Evolutionary conservation across 2,329 filamentous ascomycete genomes (phyloP).

Genomic region (Blastomyces percursus): DNA sequence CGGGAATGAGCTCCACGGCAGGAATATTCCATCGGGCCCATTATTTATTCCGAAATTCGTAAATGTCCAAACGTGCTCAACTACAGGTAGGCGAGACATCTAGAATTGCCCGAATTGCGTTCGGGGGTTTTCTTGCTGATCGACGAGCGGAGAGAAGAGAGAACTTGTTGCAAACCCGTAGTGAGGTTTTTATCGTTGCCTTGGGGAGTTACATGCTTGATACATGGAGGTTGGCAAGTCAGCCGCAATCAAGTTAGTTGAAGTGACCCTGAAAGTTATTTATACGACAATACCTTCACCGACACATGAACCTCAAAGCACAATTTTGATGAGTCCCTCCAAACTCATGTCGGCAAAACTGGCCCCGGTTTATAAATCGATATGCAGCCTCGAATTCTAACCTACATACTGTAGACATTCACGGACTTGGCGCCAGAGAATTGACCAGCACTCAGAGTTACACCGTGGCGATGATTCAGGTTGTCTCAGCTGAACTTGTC

Average conservation of each 20-base stretch:
- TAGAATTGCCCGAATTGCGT: background rate
- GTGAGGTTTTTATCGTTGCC: background rate
- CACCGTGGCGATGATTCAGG: background rate
- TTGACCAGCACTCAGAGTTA: background rate
- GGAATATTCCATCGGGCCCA: background rate
- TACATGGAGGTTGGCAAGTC: background rate
- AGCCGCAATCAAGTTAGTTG: background rate
- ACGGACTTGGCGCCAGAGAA: background rate
- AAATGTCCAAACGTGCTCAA: background rate
- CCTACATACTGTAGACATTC: background rate
- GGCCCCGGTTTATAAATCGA: background rate
- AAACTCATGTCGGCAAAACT: background rate
- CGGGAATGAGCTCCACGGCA: background rate
- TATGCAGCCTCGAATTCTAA: background rate
- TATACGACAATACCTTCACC: background rate
- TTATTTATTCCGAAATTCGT: background rate
- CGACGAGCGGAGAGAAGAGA: background rate
- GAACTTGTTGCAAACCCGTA: background rate
- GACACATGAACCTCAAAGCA: background rate
- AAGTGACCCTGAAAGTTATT: background rate
- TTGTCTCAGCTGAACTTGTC: background rate
- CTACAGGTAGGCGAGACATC: background rate
- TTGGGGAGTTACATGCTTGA: background rate
- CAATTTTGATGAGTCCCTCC: background rate
- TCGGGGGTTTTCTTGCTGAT: background rate